Base-by-base conservation (phyloP, 2,329 filamentous ascomycete genomes). In the Alternaria dauci region DNA sequence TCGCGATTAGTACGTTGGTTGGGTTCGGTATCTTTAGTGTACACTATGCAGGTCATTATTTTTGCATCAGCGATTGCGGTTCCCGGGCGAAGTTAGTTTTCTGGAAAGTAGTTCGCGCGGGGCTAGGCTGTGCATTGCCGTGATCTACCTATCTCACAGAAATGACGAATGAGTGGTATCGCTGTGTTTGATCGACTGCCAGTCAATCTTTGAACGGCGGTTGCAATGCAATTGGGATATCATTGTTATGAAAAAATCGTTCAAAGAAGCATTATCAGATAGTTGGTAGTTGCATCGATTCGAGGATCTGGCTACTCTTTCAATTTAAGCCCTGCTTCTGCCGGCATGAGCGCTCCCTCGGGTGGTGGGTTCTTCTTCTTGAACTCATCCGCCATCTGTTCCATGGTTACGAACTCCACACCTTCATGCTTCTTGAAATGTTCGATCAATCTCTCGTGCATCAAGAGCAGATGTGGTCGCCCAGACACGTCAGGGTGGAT, bases 401-500 rank as follows among this genome's bases (percentile, higher is more conserved):
- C 88, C 82, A 92, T 90, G 0, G 87, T 90, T 0, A 89, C 85
- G 81, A 87, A 90, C 63, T 89, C 87, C 0, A 90, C 86, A 1
- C 87, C 85, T 59, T 87, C 84, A 51, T 86, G 82, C 59, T 82
- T 83, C 71, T 88, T 89, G 71, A 92, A 89, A 60, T 91, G 82
- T 66, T 92, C 88, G 59, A 92, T 91, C 41, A 89, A 81, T 55
- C 82, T 84, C 76, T 92, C 89, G 63, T 92, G 88, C 89, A 92
- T 91, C 9, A 91, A 77, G 23, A 92, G 71, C 0, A 87, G 88
- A 75, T 93, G 90, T 0, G 90, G 90, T 26, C 89, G 83, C 0
- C 91, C 91, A 42, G 70, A 73, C 18, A 77, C 76, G 64, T 93
- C 90, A 0, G 90, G 91, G 74, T 93, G 90, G 30, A 92, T 89